Evolutionary conservation across 2,329 filamentous ascomycete species (phyloP), one percentile per base, ranked within the genome.

Genomic region (Gaeumannomyces tritici): DNA sequence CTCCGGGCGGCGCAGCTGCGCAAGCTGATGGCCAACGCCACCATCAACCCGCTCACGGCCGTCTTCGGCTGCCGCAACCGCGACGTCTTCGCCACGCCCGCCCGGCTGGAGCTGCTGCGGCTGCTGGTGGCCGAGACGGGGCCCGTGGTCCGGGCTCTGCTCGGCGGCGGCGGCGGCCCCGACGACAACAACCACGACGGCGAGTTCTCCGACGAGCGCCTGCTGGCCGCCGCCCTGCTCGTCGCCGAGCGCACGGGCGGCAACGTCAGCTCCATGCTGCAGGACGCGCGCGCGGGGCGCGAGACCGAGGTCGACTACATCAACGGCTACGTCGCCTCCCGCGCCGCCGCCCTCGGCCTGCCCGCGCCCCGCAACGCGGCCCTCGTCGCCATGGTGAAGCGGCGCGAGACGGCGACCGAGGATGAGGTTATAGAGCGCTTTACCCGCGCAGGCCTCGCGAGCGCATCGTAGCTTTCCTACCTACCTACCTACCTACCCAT

Each of bases 41-140:
- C 93, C 35, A 85, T 97, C 69, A 96, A 96, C 70, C 91, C 93
- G 0, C 76, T 97, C n/a, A 95, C 91, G 0, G 89, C 88, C 0
- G 75, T 97, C 12, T 79, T 95, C 62, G 82, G 89, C 62, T 88
- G 87, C 71, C 84, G 84, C 65, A 97, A 97, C 68, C 91, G 92
- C n/a, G 80, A 81, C 6, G 73, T 97, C 0, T 85, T 96, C 21
- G 80, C 81, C 65, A 83, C 86, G 65, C 79, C 79, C 63, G 66
- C 58, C 58, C 28, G 55, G 31, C 29, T 55, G 31, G 12, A 27
- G 29, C 26, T 56, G n/a, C 27, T 54, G 9, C 15, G 28, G 15
- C 58, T 47, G 13, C 78, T 96, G 11, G 84, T 90, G 1, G 80
- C 84, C 64, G 77, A 92, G 33, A 79, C 85, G 57, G 75, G 72